phyloP scores from a whole-genome alignment of 2,329 filamentous ascomycete genomes.

The Venturia pyrina region DNA sequence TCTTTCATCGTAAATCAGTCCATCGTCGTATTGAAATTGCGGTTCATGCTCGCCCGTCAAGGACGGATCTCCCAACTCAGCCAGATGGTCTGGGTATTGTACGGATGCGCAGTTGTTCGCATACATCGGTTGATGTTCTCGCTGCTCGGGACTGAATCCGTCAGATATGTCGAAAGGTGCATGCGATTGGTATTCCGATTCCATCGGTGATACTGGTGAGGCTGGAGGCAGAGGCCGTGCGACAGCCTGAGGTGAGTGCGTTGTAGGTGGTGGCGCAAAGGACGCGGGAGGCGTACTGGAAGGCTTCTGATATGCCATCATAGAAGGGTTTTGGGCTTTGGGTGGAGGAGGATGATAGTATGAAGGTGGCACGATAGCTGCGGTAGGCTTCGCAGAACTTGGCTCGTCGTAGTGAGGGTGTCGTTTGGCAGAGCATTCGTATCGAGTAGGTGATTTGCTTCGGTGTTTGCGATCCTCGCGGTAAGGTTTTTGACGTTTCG shows the following conservation, averaged over 20 bases:
- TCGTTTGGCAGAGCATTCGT: background rate
- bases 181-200: background rate
- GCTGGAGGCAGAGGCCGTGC: background rate
- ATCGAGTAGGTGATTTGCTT: background rate
- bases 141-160: background rate
- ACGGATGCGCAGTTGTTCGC: background rate
- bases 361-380: background rate
- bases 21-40: background rate
- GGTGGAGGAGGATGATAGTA: slow-evolving; percentile 1
- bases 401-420: background rate
- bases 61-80: background rate
- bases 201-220: background rate
- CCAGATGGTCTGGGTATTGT: background rate
- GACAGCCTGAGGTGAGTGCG: background rate
- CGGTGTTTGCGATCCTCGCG: background rate
- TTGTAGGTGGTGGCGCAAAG: background rate
- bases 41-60: background rate
- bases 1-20: background rate
- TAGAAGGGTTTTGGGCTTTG: background rate
- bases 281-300: background rate
- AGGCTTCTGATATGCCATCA: background rate
- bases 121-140: background rate
- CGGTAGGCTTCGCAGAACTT: background rate
- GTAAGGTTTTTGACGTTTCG: background rate
- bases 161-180: background rate